These are phyloP conservation scores for Termitomyces sp. DNA, from an alignment of 768 basidiomycete genomes.

Conservation along the genomic window DNA sequence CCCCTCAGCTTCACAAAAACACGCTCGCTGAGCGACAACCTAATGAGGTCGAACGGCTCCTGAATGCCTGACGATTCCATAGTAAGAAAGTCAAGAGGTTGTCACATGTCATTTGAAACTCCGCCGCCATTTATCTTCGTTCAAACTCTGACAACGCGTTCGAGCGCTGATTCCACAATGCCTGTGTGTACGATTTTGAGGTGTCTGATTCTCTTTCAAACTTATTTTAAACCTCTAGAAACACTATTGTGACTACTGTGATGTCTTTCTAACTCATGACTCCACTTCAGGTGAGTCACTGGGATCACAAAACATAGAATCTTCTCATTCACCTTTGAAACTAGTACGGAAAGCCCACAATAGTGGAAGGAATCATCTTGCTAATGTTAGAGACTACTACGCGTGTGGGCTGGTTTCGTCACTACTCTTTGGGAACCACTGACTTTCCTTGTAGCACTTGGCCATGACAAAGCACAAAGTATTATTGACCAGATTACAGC, in stretches of 20 bases:
- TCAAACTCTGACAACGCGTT: slow-evolving; percentile 12
- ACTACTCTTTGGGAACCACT: background rate
- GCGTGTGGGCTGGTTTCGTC: slow-evolving; percentile 53
- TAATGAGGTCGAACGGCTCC: slow-evolving; percentile 96
- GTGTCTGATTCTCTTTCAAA: background rate
- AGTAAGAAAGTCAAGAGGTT: slow-evolving; percentile 12
- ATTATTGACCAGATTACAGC: slow-evolving; percentile 99
- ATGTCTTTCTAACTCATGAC: slow-evolving; percentile 92
- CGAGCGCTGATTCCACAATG: slow-evolving; percentile 38
- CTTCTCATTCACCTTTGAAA: slow-evolving; percentile 12
- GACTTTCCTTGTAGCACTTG: slow-evolving; percentile 48
- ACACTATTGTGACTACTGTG: slow-evolving; percentile 93
- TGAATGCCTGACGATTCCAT: slow-evolving; percentile 84
- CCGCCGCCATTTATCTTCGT: slow-evolving; percentile 14
- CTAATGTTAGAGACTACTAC: slow-evolving; percentile 97
- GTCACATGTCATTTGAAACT: slow-evolving; percentile 25
- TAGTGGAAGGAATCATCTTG: slow-evolving; percentile 92
- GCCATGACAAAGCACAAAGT: slow-evolving; percentile 95
- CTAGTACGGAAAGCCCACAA: slow-evolving; percentile 97
- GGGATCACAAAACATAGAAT: background rate
- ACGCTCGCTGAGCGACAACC: slow-evolving; percentile 93
- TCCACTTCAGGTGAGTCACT: slow-evolving; percentile 72
- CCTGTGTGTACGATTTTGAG: slow-evolving; percentile 42
- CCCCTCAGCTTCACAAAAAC: slow-evolving; percentile 97
- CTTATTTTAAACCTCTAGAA: slow-evolving; percentile 41